A percentile compares a stretch with the other conserved stretches of the same genome.
These are phyloP conservation scores for Verbascum thapsus DNA, from an alignment of 257 asterid genomes.

Conservation along the genomic window DNA sequence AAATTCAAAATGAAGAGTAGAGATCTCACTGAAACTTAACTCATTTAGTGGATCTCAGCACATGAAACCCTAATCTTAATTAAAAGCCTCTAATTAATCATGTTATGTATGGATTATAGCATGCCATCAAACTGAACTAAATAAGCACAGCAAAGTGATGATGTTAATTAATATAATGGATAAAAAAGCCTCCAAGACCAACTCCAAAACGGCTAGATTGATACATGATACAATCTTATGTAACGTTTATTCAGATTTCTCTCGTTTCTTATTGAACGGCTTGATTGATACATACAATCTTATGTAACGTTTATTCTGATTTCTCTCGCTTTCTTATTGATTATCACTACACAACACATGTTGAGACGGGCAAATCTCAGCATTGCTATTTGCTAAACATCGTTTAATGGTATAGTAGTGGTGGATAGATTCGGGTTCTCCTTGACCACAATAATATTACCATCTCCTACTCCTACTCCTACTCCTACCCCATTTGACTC, in stretches of 20 bases:
- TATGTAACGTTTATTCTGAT: slow-evolving; percentile 9
- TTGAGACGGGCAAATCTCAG: not conserved
- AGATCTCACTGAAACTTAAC: not conserved
- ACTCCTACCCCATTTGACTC: slow-evolving; percentile 10
- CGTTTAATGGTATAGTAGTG: slow-evolving; percentile 20
- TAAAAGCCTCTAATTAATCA: no score
- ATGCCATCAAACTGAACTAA: no score
- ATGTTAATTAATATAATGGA: no score
- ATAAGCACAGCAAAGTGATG: no score
- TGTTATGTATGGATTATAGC: no score
- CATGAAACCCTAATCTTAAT: not conserved
- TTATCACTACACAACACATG: slow-evolving; percentile 20
- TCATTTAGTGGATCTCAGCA: slow-evolving; percentile 21
- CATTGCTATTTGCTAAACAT: slow-evolving; percentile 3
- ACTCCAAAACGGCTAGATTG: no score
- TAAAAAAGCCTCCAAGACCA: no score
- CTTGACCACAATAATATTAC: slow-evolving; percentile 10
- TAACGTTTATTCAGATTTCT: slow-evolving; percentile 12
- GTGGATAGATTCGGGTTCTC: not conserved
- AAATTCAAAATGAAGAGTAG: not conserved
- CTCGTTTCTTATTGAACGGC: not conserved
- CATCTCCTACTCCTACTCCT: slow-evolving; percentile 9
- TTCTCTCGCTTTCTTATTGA: not conserved
- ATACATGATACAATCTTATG: no score
- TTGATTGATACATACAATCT: no score